Evolutionary conservation across 2,329 filamentous ascomycete species (phyloP).

Genomic region (Clonostachys sp.): DNA sequence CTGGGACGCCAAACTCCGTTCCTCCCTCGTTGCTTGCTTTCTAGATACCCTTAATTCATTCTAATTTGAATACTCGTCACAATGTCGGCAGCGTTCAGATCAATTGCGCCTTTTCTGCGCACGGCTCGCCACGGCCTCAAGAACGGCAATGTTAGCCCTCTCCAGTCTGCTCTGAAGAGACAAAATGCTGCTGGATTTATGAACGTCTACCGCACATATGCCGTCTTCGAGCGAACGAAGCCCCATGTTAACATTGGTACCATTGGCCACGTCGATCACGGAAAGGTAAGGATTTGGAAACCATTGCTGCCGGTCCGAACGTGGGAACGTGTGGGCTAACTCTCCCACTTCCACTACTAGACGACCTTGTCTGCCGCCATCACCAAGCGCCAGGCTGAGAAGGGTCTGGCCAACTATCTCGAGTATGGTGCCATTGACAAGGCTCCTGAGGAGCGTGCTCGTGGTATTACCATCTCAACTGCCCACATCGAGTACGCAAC

Average conservation of each 20-base stretch:
- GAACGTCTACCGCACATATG: constrained; percentile 62
- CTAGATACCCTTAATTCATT: constrained; percentile 10
- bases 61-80: constrained; percentile 20
- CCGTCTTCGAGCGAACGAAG: constrained; percentile 82
- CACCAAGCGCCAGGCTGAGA: constrained; percentile 95
- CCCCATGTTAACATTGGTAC: constrained; percentile 99
- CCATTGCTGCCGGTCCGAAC: neutral
- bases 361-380: constrained; percentile 98
- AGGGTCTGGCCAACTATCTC: constrained; percentile 90
- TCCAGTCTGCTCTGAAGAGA: constrained; percentile 64
- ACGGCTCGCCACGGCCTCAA: constrained; percentile 72
- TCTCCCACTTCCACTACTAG: constrained; percentile 37
- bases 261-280: constrained; percentile 99
- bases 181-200: constrained; percentile 61
- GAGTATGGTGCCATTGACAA: constrained; percentile 99
- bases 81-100: constrained; percentile 80
- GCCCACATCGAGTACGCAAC: constrained; percentile 98
- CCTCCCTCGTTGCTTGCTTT: constrained; percentile 8
- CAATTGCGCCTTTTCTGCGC: constrained; percentile 74
- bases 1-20: neutral
- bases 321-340: neutral
- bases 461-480: constrained; percentile 98
- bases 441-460: constrained; percentile 98
- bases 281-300: constrained; percentile 64
- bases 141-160: constrained; percentile 67